These are phyloP conservation scores for Delphinella strobiligena DNA, from an alignment of 2,329 filamentous ascomycete species.

Conservation along the genomic window DNA sequence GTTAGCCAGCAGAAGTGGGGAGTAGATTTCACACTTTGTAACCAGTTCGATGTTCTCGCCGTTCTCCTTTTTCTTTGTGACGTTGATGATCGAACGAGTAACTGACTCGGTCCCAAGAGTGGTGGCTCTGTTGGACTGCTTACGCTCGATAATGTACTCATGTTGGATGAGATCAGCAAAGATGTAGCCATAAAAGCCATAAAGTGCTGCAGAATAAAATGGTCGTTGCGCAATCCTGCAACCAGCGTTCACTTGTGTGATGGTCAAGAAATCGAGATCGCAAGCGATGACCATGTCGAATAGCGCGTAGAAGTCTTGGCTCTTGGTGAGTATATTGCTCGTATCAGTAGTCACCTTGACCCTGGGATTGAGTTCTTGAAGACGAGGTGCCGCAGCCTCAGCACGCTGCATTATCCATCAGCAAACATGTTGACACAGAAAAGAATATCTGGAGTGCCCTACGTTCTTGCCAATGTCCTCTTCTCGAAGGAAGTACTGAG, in stretches of 20 bases:
- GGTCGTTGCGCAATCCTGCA: constrained; percentile 66
- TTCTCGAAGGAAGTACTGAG: constrained; percentile 61
- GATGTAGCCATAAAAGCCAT: constrained; percentile 89
- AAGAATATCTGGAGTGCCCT: constrained; percentile 15
- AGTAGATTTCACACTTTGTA: constrained; percentile 84
- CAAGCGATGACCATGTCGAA: constrained; percentile 87
- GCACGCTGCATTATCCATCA: constrained; percentile 47
- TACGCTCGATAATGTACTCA: constrained; percentile 77
- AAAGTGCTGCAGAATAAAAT: constrained; percentile 79
- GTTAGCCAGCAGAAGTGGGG: constrained; percentile 76
- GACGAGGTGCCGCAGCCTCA: constrained; percentile 61
- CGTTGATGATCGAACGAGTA: constrained; percentile 63
- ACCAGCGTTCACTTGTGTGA: constrained; percentile 73
- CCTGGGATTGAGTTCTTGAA: constrained; percentile 80
- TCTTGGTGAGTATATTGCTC: constrained; percentile 53
- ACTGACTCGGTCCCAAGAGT: constrained; percentile 49
- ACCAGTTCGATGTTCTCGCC: constrained; percentile 70
- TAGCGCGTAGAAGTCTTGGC: constrained; percentile 59
- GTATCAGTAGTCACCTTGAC: constrained; percentile 62
- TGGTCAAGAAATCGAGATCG: constrained; percentile 63
- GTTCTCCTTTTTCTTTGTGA: constrained; percentile 54
- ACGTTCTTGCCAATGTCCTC: constrained; percentile 63
- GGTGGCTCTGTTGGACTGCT: constrained; percentile 60
- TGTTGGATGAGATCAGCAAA: constrained; percentile 89
- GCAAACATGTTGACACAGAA: too few species aligned